phyloP scores from a whole-genome alignment of 2,329 filamentous ascomycete genomes.

The Graphilbum sp. region DNA sequence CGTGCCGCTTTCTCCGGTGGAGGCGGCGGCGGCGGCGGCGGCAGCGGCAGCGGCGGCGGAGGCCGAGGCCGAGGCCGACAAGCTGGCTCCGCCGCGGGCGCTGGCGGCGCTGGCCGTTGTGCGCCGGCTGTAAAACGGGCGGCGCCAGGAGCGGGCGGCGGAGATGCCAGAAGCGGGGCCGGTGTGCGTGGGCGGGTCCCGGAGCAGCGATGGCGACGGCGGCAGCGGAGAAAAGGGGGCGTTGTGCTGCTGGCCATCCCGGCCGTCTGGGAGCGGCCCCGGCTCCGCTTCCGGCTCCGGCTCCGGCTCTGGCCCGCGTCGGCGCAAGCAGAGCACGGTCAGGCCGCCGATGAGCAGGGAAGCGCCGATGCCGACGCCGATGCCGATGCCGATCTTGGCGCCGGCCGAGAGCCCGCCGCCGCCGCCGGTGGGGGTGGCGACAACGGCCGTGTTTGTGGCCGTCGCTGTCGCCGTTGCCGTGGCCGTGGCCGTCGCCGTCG shows the following conservation, averaged over 20 bases:
- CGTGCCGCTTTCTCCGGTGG: conserved; percentile 11
- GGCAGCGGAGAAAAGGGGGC: too few relatives aligned
- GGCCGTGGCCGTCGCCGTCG: not conserved
- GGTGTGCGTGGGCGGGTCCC: too few relatives aligned
- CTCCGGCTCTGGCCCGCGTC: too few relatives aligned
- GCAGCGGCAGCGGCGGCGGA: not conserved
- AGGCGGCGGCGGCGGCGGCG: conserved; percentile 16
- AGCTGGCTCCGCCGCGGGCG: conserved; percentile 2
- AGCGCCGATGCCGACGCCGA: conserved; percentile 30
- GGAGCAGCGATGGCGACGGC: too few relatives aligned
- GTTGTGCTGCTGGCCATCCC: too few relatives aligned
- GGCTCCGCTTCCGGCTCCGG: too few relatives aligned
- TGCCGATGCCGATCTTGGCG: conserved; percentile 40
- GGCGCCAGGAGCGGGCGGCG: conserved; percentile 3
- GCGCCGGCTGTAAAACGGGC: conserved; percentile 1
- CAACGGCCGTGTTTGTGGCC: conserved; percentile 14
- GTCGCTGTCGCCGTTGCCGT: too few relatives aligned
- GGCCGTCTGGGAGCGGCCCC: too few relatives aligned
- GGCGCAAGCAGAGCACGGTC: conserved; percentile 29
- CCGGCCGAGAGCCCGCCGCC: conserved; percentile 23
- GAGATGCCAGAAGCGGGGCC: too few relatives aligned
- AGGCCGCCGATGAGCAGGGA: conserved; percentile 24
- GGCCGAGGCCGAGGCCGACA: conserved; percentile 9
- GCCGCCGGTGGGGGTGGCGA: conserved; percentile 7
- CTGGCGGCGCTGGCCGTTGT: conserved; percentile 3